Conservation (phyloP, 768 basidiomycete species). For the Lentinus brumalis region DNA sequence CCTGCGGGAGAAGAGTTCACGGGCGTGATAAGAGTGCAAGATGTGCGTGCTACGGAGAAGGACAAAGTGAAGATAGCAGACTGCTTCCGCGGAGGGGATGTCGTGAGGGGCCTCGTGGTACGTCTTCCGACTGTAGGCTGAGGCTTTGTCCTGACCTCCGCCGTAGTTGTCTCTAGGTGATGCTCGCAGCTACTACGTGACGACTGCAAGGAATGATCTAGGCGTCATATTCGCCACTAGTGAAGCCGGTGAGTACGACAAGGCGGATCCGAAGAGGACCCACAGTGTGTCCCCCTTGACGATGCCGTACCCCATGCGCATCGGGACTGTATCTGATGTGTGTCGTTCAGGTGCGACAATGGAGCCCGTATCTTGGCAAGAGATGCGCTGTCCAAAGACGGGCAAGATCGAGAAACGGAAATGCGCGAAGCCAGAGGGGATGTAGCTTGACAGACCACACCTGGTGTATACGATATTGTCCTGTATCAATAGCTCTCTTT, state of each 20-base stretch:
- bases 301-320: too few relatives aligned
- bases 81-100: slow-evolving; percentile 91
- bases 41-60: slow-evolving; percentile 88
- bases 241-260: slow-evolving; percentile 64
- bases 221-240: slow-evolving; percentile 91
- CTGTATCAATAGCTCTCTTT: not conserved
- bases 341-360: slow-evolving; percentile 67
- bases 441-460: slow-evolving; percentile 34
- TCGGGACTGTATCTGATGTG: not conserved
- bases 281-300: not conserved
- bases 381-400: slow-evolving; percentile 86
- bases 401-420: slow-evolving; percentile 81
- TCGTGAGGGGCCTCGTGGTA: slow-evolving; percentile 85
- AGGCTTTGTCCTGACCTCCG: not conserved
- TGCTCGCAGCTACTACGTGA: slow-evolving; percentile 88
- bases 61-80: slow-evolving; percentile 88
- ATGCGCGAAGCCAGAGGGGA: slow-evolving; percentile 79
- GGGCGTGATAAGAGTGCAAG: slow-evolving; percentile 85
- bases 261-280: not conserved
- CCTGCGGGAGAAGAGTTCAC: slow-evolving; percentile 86
- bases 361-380: slow-evolving; percentile 87
- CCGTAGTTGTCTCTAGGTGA: slow-evolving; percentile 87
- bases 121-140: slow-evolving; percentile 30
- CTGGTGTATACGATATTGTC: not conserved
- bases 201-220: slow-evolving; percentile 86